Evolutionary conservation across 2,329 filamentous ascomycete genomes (phyloP).

Genomic region (Exserohilum turcica): DNA sequence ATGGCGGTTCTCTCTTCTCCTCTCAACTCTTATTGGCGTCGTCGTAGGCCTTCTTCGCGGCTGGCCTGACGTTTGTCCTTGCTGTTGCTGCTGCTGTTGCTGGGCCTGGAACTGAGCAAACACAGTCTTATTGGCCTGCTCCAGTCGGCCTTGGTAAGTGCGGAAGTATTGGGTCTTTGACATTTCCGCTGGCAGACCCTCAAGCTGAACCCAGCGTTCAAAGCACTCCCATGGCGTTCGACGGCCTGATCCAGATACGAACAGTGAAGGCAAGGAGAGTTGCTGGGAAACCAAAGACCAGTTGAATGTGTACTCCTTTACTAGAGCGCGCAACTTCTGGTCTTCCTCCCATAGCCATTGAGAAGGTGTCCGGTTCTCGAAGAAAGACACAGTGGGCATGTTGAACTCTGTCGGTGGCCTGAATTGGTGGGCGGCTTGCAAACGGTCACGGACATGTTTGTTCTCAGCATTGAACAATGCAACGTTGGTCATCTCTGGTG

Average conservation of each 20-base stretch:
- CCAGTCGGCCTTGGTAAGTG: slow-evolving; percentile 67
- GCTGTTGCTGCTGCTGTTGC: slow-evolving; percentile 60
- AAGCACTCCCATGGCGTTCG: slow-evolving; percentile 99
- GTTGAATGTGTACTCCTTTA: slow-evolving; percentile 94
- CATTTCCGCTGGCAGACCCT: slow-evolving; percentile 91
- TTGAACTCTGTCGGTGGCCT: slow-evolving; percentile 86
- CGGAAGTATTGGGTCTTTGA: slow-evolving; percentile 95
- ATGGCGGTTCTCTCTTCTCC: slow-evolving; percentile 83
- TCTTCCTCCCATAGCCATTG: slow-evolving; percentile 93
- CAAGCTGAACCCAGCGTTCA: slow-evolving; percentile 91
- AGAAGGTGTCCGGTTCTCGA: slow-evolving; percentile 82
- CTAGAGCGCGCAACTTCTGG: slow-evolving; percentile 81
- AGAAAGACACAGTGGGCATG: slow-evolving; percentile 91
- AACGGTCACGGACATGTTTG: slow-evolving; percentile 83
- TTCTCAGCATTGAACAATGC: slow-evolving; percentile 89
- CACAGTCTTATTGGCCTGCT: slow-evolving; percentile 65
- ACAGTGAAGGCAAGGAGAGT: slow-evolving; percentile 73
- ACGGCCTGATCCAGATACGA: slow-evolving; percentile 83
- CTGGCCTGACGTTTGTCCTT: slow-evolving; percentile 55
- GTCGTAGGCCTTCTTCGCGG: slow-evolving; percentile 70
- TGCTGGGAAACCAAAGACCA: slow-evolving; percentile 93
- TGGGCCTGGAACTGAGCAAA: slow-evolving; percentile 63
- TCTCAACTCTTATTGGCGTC: slow-evolving; percentile 80
- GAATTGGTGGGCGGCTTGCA: slow-evolving; percentile 92
- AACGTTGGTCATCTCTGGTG: slow-evolving; percentile 74